A percentile compares a stretch with the other conserved stretches of the same genome.
These are phyloP conservation scores for Hymenoscyphus fructigenus DNA, from an alignment of 2,329 filamentous ascomycete species.

Conservation along the genomic window DNA sequence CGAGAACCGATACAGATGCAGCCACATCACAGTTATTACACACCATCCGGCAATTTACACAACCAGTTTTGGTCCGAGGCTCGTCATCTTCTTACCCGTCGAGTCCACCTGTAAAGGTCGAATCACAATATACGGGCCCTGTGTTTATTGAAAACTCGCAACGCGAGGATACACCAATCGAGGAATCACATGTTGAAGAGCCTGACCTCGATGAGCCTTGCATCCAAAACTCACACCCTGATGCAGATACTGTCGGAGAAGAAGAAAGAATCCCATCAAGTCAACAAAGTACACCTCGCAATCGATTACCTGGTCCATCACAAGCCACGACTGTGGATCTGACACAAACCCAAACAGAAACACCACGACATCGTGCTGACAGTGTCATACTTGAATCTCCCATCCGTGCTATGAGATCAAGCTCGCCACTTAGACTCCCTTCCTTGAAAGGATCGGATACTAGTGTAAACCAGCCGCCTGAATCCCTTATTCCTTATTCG, in stretches of 20 bases:
- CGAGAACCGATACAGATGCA: constrained; percentile 34
- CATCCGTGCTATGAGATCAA: constrained; percentile 25
- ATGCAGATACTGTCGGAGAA: background rate
- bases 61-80: constrained; percentile 7
- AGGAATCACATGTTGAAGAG: background rate
- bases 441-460: constrained; percentile 10
- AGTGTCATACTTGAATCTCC: constrained; percentile 32
- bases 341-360: constrained; percentile 28
- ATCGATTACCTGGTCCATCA: constrained; percentile 18
- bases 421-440: constrained; percentile 23
- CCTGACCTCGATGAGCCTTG: background rate
- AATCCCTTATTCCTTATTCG: constrained; percentile 27
- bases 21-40: constrained; percentile 31
- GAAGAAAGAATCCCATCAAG: constrained; percentile 15
- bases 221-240: background rate
- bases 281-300: constrained; percentile 10
- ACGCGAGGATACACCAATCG: background rate
- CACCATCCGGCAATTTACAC: constrained; percentile 32
- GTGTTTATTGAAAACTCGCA: background rate
- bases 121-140: background rate
- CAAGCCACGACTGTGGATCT: constrained; percentile 37
- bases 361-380: constrained; percentile 19
- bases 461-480: constrained; percentile 7
- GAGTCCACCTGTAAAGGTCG: constrained; percentile 6
- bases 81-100: constrained; percentile 3